phyloP scores from a whole-genome alignment of 2,329 filamentous ascomycete genomes.

The Fusarium liriodendri region DNA sequence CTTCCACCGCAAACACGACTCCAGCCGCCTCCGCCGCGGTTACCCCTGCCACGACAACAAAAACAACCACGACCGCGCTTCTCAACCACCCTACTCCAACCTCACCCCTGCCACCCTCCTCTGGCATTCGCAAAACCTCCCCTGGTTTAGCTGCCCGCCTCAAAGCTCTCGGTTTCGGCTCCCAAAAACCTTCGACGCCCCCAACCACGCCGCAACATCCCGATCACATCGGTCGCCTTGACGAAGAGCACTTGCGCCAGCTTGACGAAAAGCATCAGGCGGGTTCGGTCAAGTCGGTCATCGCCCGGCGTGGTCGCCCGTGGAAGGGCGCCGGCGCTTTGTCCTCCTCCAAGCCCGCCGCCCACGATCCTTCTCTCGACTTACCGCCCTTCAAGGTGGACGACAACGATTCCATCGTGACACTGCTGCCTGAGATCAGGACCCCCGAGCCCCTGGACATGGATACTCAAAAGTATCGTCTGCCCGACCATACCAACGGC shows the following conservation, averaged over 20 bases:
- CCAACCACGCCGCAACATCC: constrained; percentile 42
- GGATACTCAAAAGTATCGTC: constrained; percentile 79
- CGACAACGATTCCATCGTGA: constrained; percentile 42
- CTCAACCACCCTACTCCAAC: constrained; percentile 34
- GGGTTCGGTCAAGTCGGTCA: constrained; percentile 59
- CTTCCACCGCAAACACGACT: constrained; percentile 26
- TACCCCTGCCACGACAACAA: constrained; percentile 34
- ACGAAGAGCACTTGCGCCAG: constrained; percentile 75
- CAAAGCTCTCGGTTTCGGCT: constrained; percentile 72
- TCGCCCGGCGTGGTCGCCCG: constrained; percentile 75
- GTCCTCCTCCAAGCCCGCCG: constrained; percentile 42
- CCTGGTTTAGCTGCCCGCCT: constrained; percentile 73
- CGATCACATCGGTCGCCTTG: constrained; percentile 73
- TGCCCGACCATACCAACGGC: constrained; percentile 76
- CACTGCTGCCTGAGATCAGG: constrained; percentile 63
- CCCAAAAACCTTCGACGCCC: constrained; percentile 51
- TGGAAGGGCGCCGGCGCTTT: constrained; percentile 73
- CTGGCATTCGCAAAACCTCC: constrained; percentile 66
- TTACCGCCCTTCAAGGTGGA: constrained; percentile 44
- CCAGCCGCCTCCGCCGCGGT: constrained; percentile 34
- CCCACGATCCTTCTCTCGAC: constrained; percentile 39
- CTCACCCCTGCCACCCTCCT: constrained; percentile 42
- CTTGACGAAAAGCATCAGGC: constrained; percentile 76
- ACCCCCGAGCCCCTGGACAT: constrained; percentile 65
- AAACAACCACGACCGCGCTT: constrained; percentile 39